Base-by-base conservation (phyloP, 306 rosid species). In the Prunus davidiana region DNA sequence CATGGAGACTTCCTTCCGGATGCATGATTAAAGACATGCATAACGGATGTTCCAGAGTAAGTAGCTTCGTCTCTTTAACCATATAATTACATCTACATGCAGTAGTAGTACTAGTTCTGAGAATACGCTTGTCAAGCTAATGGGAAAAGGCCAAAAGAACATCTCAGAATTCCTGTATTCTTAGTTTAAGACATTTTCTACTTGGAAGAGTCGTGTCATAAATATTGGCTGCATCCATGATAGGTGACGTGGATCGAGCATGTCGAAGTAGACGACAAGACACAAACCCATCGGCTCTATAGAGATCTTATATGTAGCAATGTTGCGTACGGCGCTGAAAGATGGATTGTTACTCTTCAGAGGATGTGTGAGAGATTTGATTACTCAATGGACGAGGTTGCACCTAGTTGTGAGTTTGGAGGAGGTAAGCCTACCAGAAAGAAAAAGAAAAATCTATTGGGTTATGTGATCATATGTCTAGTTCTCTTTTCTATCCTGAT, bases 201-300 rank as follows among this genome's bases (percentile, higher is more conserved):
- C 20, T 28, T 52, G 14, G 45, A n/a, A 22, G 41, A 56, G 22
- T 38, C 0, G 13, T 55, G 13, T 55, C 32, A n/a, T 56, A 19
- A 7, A 13, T 41, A 4, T 41, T 72, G 52, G 11, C 38, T 41
- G 16, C 24, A 22, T 38, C 18, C 56, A 62, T 7, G 1, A 8
- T 24, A 91, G 97, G 81, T 93, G 55, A 79, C 90, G 18, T 93
- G 97, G 97, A 81, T 88, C 11, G 98, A 93, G 72, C 97, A 89
- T 67, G 89, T 89, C 22, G 86, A 88, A 73, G 92, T 91, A 22
- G 87, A 86, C 58, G 91, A 93, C 15, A 83, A 66, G 73, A 43
- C 38, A 27, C 89, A 87, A 54, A 83, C 85, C 16, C 85, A 88
- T 65, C 43, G 58, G 20, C 83, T 83, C 22, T 93, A 76, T 34